These are phyloP conservation scores for Aureobasidium sp. DNA, from an alignment of 2,329 filamentous ascomycete species.

Conservation along the genomic window DNA sequence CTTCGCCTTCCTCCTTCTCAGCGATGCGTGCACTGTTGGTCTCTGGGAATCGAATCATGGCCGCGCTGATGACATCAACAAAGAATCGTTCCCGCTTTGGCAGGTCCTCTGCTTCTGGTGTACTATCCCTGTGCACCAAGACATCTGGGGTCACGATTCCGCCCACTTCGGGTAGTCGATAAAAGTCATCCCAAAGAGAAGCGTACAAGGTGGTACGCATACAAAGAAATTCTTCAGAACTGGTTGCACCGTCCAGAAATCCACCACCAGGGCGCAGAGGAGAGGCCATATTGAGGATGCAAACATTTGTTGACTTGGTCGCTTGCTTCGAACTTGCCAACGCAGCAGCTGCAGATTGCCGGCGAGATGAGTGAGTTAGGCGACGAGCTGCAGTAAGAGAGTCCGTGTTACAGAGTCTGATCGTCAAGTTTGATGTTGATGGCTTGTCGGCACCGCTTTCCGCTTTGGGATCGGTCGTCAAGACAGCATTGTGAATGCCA, in stretches of 20 bases:
- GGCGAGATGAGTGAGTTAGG: slow-evolving; percentile 24
- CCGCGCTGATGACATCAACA: slow-evolving; percentile 52
- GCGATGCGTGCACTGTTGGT: slow-evolving; percentile 15
- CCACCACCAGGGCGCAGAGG: slow-evolving; percentile 55
- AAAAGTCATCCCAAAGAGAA: slow-evolving; percentile 51
- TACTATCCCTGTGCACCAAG: slow-evolving; percentile 47
- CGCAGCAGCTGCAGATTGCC: slow-evolving; percentile 14
- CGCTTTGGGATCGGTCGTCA: slow-evolving; percentile 37
- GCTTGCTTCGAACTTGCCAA: neutral
- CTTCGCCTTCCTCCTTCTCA: slow-evolving; percentile 25
- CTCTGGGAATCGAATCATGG: slow-evolving; percentile 54
- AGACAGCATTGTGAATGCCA: slow-evolving; percentile 47
- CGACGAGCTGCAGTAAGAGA: slow-evolving; percentile 46
- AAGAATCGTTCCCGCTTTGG: slow-evolving; percentile 49
- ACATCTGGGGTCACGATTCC: slow-evolving; percentile 53
- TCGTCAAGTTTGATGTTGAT: slow-evolving; percentile 22
- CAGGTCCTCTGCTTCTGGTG: slow-evolving; percentile 32
- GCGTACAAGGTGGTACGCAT: slow-evolving; percentile 53
- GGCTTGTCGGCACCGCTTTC: slow-evolving; percentile 16
- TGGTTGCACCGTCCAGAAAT: slow-evolving; percentile 51
- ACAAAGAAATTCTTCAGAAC: slow-evolving; percentile 57
- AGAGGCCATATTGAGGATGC: slow-evolving; percentile 58
- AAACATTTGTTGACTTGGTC: slow-evolving; percentile 34
- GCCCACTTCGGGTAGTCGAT: slow-evolving; percentile 52
- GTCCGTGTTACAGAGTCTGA: slow-evolving; percentile 45